Evolutionary conservation across 2,329 filamentous ascomycete species (phyloP).

Genomic region (Beauveria sp.): DNA sequence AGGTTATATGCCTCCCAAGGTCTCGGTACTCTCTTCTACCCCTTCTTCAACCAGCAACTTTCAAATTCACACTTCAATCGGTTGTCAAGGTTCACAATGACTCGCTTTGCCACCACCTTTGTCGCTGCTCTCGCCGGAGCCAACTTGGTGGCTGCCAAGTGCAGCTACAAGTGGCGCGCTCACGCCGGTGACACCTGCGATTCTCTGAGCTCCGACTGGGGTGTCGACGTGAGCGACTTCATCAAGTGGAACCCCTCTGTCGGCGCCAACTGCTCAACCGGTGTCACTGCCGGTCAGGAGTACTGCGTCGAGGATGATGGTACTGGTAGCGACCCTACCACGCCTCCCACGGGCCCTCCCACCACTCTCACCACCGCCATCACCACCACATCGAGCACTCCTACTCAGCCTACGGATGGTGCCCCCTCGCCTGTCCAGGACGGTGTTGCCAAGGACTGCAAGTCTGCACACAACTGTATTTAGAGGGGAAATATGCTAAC

Average conservation of each 20-base stretch:
- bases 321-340: neutral
- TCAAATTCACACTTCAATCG: neutral
- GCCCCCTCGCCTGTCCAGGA: conserved; percentile 8
- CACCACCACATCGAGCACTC: neutral
- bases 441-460: conserved; percentile 6
- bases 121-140: conserved; percentile 7
- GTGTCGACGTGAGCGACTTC: conserved; percentile 16
- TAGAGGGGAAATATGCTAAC: neutral
- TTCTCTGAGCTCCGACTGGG: conserved; percentile 19
- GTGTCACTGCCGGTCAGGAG: neutral
- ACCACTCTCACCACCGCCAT: neutral
- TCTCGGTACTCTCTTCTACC: neutral
- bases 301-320: conserved; percentile 16
- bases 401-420: neutral
- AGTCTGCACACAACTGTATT: neutral
- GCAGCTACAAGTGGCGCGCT: conserved; percentile 11
- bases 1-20: neutral
- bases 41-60: neutral
- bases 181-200: conserved; percentile 20
- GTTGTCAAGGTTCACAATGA: neutral
- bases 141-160: conserved; percentile 7
- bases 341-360: neutral
- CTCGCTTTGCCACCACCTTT: conserved; percentile 1
- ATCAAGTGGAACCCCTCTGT: conserved; percentile 20
- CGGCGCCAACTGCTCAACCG: conserved; percentile 5